Evolutionary conservation across 2,329 filamentous ascomycete genomes (phyloP), one percentile per base, ranked within the genome.

Genomic region (Aspergillus pseudotamarii): DNA sequence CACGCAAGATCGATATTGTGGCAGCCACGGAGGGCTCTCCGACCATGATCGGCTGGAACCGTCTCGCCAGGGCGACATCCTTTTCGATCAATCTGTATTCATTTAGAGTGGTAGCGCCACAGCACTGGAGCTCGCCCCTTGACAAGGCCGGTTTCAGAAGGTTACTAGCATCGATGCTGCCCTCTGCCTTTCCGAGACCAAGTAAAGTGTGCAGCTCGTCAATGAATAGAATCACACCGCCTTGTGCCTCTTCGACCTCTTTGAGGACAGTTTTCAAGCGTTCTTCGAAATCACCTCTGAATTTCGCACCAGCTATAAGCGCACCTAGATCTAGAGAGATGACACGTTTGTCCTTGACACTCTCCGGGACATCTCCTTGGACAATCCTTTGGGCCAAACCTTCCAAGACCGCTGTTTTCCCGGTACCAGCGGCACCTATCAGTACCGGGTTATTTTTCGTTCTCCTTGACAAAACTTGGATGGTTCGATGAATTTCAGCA

Each of bases 381-480:
- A 97, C 91, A 68, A 99, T 98, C 45, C 95, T 86, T 73, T 95
- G 87, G 11, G 94, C 94, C 45, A 98, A 82, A 1, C 94, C 94
- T 79, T 98, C 94, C 3, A 97, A 81, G 58, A 97, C 92, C 1
- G 94, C 94, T 6, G 94, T 98, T 81, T 98, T 98, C 65, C 94
- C 94, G 0, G 93, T 96, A 69, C 94, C 94, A 10, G 93, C 92
- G 54, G 89, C 89, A 65, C 94, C 94, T 63, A 97, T 97, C n/a
- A 97, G 82, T 0, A 97, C 94, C 0, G 94, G 94, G 69, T 96
- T 96, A 71, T 97, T 98, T 79, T 98, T 98, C 9, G 95, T 98
- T 64, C 95, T 85, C 66, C 95, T 85, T 19, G 94, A 97, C 1
- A 99, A 81, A 12, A 99, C 91, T 73, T 98, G 95, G 64, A 98